Evolutionary conservation across 768 basidiomycete species (phyloP).

Genomic region (Boletus vermiculosoides): DNA sequence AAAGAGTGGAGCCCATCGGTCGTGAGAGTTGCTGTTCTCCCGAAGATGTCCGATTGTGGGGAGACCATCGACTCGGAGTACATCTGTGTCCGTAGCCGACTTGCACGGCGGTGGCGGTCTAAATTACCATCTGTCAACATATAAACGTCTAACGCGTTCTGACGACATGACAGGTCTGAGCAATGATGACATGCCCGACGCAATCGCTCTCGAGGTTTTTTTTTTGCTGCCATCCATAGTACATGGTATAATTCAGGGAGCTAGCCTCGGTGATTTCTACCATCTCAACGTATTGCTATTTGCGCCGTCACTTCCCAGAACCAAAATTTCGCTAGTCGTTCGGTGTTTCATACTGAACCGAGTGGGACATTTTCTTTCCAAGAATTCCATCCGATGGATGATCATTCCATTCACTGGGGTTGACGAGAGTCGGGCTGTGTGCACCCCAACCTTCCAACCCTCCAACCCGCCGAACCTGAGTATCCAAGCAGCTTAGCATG

Average conservation of each 20-base stretch:
- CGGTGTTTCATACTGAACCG: conserved; percentile 8
- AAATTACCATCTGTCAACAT: conserved; percentile 7
- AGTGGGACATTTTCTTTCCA: neutral
- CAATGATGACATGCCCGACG: neutral
- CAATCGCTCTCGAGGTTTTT: neutral
- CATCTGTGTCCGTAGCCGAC: neutral
- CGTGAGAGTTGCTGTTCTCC: neutral
- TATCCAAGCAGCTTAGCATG: neutral
- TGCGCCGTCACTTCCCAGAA: conserved; percentile 7
- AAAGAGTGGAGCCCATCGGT: neutral
- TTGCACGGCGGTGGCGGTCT: conserved; percentile 2
- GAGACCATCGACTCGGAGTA: neutral
- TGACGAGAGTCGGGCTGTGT: neutral
- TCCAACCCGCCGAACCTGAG: neutral
- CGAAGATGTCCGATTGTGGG: neutral
- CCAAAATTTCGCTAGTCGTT: neutral
- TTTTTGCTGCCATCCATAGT: neutral
- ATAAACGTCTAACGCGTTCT: neutral
- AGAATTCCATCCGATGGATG: neutral
- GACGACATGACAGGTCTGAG: conserved; percentile 10
- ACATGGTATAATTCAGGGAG: neutral
- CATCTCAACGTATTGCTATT: conserved; percentile 4
- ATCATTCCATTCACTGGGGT: neutral
- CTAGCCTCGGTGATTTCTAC: neutral
- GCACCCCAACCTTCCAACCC: neutral